Evolutionary conservation across 2,329 filamentous ascomycete species (phyloP), one percentile per base, ranked within the genome.

Genomic region (Scolecobasidium constrictum): DNA sequence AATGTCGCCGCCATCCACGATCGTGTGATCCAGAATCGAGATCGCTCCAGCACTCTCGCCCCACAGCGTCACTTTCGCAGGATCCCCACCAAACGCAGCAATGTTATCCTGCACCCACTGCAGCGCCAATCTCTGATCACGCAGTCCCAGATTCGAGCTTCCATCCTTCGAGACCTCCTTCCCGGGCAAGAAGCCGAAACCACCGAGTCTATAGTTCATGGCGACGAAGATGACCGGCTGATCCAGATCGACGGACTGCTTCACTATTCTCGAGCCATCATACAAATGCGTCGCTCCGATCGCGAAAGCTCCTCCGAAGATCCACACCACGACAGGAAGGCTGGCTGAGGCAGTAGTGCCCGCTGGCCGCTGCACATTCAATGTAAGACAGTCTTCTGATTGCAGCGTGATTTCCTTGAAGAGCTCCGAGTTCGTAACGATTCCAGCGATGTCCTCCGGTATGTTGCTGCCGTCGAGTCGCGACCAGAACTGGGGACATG

Each of bases 101-200:
- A 90, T 86, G 50, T 88, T 86, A 51, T 86, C 81, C 5, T 81
- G 77, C 1, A 85, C 74, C 84, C 84, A 90, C 55, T 87, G 63
- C 5, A 90, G 66, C 0, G 74, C 83, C 49, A 83, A 68, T 23
- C 81, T 70, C 52, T 88, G 83, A 53, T 90, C 84, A 0, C 83
- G 66, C 3, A 85, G 68, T 3, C 84, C 84, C 3, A 86, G 58
- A 54, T 88, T 90, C 3, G 78, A 61, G 2, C 78, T 71, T 2
- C 81, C 81, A 47, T 85, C 81, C 4, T 68, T 66, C 3, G 80
- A 64, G 35, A 86, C 69, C 56, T 86, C 81, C 41, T 72, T 72
- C 5, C 82, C 82, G 0, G 77, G 72, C 56, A 87, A 55, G 61
- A 86, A 87, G 0, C 83, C 84, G 47, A 86, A 87, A 0, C 77